Percentiles rank a stretch among this genome's conserved stretches.
Conservation (phyloP, 2,329 filamentous ascomycete species). For the Penicillium sp. region DNA sequence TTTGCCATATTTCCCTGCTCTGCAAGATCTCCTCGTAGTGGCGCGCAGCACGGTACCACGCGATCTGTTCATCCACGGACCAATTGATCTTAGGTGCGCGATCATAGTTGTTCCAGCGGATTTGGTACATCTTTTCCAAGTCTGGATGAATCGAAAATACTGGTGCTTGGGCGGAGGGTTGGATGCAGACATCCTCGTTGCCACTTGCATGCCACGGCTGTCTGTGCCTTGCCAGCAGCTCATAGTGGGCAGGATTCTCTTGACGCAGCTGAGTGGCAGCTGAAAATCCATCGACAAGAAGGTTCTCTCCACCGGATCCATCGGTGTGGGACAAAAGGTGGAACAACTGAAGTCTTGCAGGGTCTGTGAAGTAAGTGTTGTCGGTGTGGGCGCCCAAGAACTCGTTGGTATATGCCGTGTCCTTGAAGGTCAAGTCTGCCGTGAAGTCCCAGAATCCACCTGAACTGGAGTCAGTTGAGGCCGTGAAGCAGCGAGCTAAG, state of each 20-base stretch:
- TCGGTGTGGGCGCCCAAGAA: slow-evolving; percentile 86
- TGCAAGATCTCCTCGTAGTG: slow-evolving; percentile 72
- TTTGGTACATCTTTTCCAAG: slow-evolving; percentile 56
- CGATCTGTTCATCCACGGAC: slow-evolving; percentile 49
- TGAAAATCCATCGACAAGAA: slow-evolving; percentile 84
- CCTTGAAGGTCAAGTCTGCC: slow-evolving; percentile 81
- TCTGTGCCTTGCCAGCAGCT: slow-evolving; percentile 56
- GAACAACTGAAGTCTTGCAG: slow-evolving; percentile 87
- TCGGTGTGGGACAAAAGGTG: slow-evolving; percentile 80
- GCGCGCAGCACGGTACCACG: slow-evolving; percentile 80
- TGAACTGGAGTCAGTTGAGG: slow-evolving; percentile 7
- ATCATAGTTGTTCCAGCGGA: slow-evolving; percentile 95
- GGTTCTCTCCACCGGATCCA: slow-evolving; percentile 68
- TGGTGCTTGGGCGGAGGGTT: slow-evolving; percentile 69
- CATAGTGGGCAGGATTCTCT: slow-evolving; percentile 59
- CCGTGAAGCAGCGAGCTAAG: background rate
- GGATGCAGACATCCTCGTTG: slow-evolving; percentile 79
- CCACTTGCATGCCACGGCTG: slow-evolving; percentile 84
- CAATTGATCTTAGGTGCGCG: slow-evolving; percentile 68
- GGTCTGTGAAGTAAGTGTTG: slow-evolving; percentile 93
- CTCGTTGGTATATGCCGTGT: slow-evolving; percentile 88
- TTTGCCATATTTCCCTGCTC: slow-evolving; percentile 74
- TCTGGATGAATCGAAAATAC: slow-evolving; percentile 66
- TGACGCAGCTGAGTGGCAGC: slow-evolving; percentile 63
- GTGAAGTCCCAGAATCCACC: slow-evolving; percentile 83